Evolutionary conservation across 495 filamentous ascomycete genomes (phyloP).

Genomic region (Poronia punctata): DNA sequence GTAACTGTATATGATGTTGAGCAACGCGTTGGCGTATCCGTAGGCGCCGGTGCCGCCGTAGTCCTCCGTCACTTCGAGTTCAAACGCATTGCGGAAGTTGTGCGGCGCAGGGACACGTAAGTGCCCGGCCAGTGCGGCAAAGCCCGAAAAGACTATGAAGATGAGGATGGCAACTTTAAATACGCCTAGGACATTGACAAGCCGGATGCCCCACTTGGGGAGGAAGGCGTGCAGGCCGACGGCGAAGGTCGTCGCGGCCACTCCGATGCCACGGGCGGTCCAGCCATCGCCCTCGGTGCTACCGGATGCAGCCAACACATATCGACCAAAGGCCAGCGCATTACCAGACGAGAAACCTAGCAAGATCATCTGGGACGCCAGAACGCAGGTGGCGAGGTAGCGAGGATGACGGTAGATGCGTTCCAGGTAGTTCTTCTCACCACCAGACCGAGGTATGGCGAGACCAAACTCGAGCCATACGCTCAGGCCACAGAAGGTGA

Average conservation of each 20-base stretch:
- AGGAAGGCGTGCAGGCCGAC: conserved; percentile 54
- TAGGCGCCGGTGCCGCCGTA: conserved; percentile 51
- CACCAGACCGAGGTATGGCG: conserved; percentile 47
- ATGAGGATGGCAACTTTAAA: conserved; percentile 63
- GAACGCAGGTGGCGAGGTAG: conserved; percentile 58
- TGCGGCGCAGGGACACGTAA: conserved; percentile 49
- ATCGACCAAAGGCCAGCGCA: conserved; percentile 62
- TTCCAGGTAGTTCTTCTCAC: conserved; percentile 63
- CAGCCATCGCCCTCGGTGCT: conserved; percentile 53
- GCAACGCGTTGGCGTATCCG: conserved; percentile 55
- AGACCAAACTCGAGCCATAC: conserved; percentile 47
- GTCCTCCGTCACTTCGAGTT: conserved; percentile 30
- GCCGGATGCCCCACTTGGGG: conserved; percentile 61
- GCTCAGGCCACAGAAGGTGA: conserved; percentile 36
- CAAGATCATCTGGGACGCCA: conserved; percentile 52
- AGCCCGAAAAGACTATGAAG: conserved; percentile 59
- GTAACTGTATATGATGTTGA: conserved; percentile 63
- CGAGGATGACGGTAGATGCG: conserved; percentile 56
- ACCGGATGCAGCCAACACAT: conserved; percentile 59
- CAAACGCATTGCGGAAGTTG: conserved; percentile 62
- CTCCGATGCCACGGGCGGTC: conserved; percentile 59
- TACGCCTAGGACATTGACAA: conserved; percentile 58
- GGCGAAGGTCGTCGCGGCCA: conserved; percentile 58
- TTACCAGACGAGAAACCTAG: conserved; percentile 53
- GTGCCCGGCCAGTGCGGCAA: conserved; percentile 53